Conservation (phyloP, 2,329 filamentous ascomycete genomes). For the Emergomyces orientalis region DNA sequence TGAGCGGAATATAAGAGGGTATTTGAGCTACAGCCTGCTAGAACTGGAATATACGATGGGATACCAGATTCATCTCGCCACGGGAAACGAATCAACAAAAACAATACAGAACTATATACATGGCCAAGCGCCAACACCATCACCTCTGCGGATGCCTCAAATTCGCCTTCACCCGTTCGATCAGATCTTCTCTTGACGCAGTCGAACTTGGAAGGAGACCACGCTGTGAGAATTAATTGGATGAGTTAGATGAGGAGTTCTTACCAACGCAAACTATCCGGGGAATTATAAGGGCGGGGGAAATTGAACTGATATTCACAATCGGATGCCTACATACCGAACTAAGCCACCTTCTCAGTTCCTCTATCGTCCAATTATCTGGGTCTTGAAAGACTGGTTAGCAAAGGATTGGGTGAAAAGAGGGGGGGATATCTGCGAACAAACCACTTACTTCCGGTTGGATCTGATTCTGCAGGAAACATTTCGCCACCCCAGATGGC, state of each 20-base stretch:
- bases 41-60: neutral
- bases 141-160: slow-evolving; percentile 41
- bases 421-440: neutral
- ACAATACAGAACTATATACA: neutral
- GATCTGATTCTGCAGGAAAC: slow-evolving; percentile 66
- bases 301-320: neutral
- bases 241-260: neutral
- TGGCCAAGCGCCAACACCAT: slow-evolving; percentile 11
- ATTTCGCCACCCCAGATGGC: slow-evolving; percentile 77
- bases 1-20: neutral
- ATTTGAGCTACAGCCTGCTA: neutral
- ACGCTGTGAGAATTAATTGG: slow-evolving; percentile 41
- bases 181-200: slow-evolving; percentile 53
- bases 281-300: neutral
- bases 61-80: neutral
- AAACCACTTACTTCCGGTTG: slow-evolving; percentile 57
- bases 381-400: slow-evolving; percentile 42
- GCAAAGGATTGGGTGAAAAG: neutral
- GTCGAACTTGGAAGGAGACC: slow-evolving; percentile 51
- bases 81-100: neutral
- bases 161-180: slow-evolving; percentile 62
- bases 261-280: neutral
- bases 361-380: slow-evolving; percentile 65
- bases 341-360: slow-evolving; percentile 71
- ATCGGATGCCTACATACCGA: slow-evolving; percentile 44